Evolutionary conservation across 2,329 filamentous ascomycete species (phyloP), one percentile per base, ranked within the genome.

Genomic region (Arthrobotrys entomopaga): DNA sequence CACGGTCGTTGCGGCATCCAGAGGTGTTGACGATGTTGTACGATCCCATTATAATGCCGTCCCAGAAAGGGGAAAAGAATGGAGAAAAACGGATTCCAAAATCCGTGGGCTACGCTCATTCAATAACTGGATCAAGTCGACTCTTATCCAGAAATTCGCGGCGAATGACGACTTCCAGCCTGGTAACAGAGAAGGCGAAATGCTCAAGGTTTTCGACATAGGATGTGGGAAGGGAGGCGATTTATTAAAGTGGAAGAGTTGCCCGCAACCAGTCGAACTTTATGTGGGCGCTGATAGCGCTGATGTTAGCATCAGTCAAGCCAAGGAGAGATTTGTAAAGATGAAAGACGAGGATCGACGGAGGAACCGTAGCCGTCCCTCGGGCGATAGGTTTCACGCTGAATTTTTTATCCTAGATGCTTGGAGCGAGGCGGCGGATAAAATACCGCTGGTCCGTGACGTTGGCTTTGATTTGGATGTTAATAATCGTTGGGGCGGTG

Each of bases 91-190:
- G 5, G 93, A 96, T 79, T 96, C 91, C 81, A 90, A 91, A 79
- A 99, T 99, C 84, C 97, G 96, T 83, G 95, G 95, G 0, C 84
- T 99, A 61, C 88, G 95, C 61, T 92, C 91, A 77, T 95, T 97
- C 85, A 99, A 99, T 84, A 99, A 99, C 82, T 99, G 95, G 95
- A 87, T 99, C 83, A 99, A 99, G 85, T 97, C 92, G 80, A 94
- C 91, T 57, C 88, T 98, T 78, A 98, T 99, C 78, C 93, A 98
- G 81, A 97, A 97, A 81, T 98, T 97, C 83, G 92, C 92, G 3
- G 91, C 91, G 0, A 89, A 90, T 77, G 91, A 94, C 81, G 89
- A 91, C 74, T 87, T 89, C 1, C 74, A 77, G 7, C 63, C 76
- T 82, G 83, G 49, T 77, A 80, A 78, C 60, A 83, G 84, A 2